Conservation (phyloP, 1,284 basidiomycete species). For the Rhodotorula sp. region DNA sequence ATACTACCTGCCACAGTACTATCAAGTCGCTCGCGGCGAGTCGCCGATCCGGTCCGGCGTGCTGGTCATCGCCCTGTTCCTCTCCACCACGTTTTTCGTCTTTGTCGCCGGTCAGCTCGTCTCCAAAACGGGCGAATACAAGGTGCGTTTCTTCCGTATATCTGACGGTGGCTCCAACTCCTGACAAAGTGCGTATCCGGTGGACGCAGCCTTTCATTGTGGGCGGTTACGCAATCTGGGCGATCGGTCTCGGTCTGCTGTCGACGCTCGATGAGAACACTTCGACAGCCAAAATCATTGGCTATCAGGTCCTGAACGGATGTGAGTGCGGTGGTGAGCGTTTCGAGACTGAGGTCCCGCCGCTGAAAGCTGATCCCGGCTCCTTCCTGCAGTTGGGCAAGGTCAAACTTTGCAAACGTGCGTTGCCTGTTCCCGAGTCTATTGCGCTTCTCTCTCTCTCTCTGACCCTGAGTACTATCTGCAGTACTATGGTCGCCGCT, state of each 20-base stretch:
- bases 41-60: slow-evolving; percentile 63
- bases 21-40: slow-evolving; percentile 60
- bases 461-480: too few relatives aligned
- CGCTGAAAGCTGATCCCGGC: background rate
- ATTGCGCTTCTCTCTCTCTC: too few relatives aligned
- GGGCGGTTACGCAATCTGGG: slow-evolving; percentile 67
- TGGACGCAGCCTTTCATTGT: slow-evolving; percentile 55
- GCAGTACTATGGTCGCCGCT: slow-evolving; percentile 61
- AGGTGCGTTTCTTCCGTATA: background rate
- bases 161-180: background rate
- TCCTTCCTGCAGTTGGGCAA: slow-evolving; percentile 55
- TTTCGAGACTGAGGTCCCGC: too few relatives aligned
- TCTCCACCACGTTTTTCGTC: slow-evolving; percentile 50
- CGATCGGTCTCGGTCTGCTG: slow-evolving; percentile 66
- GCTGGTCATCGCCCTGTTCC: slow-evolving; percentile 64
- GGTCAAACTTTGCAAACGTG: slow-evolving; percentile 55
- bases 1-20: slow-evolving; percentile 54
- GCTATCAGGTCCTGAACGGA: slow-evolving; percentile 68
- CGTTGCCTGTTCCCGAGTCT: too few relatives aligned
- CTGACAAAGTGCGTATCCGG: slow-evolving; percentile 55
- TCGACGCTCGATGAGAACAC: slow-evolving; percentile 61
- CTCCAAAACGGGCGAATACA: slow-evolving; percentile 28
- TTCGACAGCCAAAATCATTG: slow-evolving; percentile 58
- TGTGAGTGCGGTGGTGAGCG: background rate
- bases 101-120: slow-evolving; percentile 54